These are phyloP conservation scores for Zymoseptoria tritici DNA, from an alignment of 2,329 filamentous ascomycete genomes.

Conservation along the genomic window DNA sequence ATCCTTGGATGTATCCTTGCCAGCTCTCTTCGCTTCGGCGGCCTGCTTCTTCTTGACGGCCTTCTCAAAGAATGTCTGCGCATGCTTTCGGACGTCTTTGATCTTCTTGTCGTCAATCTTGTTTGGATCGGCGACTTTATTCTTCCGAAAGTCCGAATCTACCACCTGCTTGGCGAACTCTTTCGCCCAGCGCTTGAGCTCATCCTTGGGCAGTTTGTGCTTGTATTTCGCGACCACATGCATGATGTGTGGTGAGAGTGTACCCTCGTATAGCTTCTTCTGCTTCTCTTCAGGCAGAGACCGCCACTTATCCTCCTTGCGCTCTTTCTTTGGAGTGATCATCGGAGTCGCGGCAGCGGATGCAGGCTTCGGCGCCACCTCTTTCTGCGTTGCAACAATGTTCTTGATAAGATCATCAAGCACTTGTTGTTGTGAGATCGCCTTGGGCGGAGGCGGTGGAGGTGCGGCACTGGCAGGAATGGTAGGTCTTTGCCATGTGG, in stretches of 20 bases:
- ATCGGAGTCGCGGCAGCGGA: constrained; percentile 59
- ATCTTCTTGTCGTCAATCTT: constrained; percentile 69
- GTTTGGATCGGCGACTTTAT: constrained; percentile 75
- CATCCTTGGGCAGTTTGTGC: constrained; percentile 76
- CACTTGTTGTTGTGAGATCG: constrained; percentile 63
- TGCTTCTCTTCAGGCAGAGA: constrained; percentile 70
- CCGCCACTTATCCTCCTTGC: constrained; percentile 64
- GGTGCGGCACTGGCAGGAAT: constrained; percentile 50
- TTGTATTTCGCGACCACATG: constrained; percentile 81
- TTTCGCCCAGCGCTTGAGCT: constrained; percentile 57
- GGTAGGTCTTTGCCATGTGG: constrained; percentile 75
- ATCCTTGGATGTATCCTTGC: constrained; percentile 34
- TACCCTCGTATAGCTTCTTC: constrained; percentile 91
- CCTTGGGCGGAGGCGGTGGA: constrained; percentile 52
- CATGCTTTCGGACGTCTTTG: constrained; percentile 74
- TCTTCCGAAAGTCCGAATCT: constrained; percentile 82
- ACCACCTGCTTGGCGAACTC: constrained; percentile 76
- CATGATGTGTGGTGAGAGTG: constrained; percentile 76
- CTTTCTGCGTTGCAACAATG: constrained; percentile 57
- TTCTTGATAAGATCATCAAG: constrained; percentile 70
- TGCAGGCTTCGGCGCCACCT: constrained; percentile 47
- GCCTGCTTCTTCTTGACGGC: constrained; percentile 68
- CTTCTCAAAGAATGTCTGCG: constrained; percentile 79
- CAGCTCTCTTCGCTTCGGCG: constrained; percentile 58
- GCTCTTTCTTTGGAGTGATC: constrained; percentile 46